These are phyloP conservation scores for Pneumocystis jirovecii DNA, from an alignment of 1,139 yeast species.

Conservation along the genomic window DNA sequence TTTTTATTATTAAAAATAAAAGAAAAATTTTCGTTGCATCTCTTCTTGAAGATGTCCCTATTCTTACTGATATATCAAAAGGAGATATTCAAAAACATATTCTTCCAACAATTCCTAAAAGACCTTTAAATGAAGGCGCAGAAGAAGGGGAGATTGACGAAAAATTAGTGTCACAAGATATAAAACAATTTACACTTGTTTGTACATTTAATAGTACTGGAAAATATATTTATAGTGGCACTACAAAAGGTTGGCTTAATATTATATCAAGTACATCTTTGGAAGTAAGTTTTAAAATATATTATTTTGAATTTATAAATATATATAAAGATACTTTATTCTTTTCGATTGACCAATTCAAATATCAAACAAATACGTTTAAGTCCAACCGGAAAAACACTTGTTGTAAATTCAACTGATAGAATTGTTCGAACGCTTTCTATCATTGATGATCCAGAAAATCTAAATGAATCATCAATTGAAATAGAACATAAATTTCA, in stretches of 20 bases:
- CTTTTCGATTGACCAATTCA: constrained; percentile 45
- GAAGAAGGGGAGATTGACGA: constrained; percentile 18
- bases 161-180: constrained; percentile 14
- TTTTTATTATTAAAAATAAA: not conserved
- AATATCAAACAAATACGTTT: constrained; percentile 58
- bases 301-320: not conserved
- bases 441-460: constrained; percentile 9
- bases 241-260: constrained; percentile 65
- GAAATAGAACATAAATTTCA: constrained; percentile 73
- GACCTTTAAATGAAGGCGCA: constrained; percentile 16
- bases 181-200: constrained; percentile 25
- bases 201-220: constrained; percentile 33
- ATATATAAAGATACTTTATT: constrained; percentile 27
- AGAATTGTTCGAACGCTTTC: constrained; percentile 52
- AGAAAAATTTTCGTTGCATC: constrained; percentile 43
- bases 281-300: constrained; percentile 7
- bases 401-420: constrained; percentile 73
- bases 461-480: constrained; percentile 37
- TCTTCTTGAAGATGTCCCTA: constrained; percentile 25
- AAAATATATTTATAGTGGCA: constrained; percentile 50
- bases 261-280: constrained; percentile 24
- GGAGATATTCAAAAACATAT: constrained; percentile 17
- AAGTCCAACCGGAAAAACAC: constrained; percentile 49
- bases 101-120: constrained; percentile 20
- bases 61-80: constrained; percentile 19